Conservation (phyloP, 192 early-diverging fungal species). For the Coemansia sp. region DNA sequence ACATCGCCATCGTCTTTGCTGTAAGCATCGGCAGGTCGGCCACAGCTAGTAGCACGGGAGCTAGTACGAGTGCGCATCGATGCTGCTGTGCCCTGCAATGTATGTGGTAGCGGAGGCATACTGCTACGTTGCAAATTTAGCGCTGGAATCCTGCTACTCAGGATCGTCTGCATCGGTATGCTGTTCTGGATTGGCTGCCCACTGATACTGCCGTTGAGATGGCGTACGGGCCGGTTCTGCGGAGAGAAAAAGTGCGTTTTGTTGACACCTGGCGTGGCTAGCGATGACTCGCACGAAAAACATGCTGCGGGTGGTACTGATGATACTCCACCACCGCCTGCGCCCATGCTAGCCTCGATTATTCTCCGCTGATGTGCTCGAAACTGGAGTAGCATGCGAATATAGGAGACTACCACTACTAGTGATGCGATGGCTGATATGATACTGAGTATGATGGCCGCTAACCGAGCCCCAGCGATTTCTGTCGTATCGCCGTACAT, state of each 20-base stretch:
- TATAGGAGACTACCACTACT: constrained; percentile 39
- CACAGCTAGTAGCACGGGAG: constrained; percentile 28
- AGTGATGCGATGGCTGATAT: constrained; percentile 40
- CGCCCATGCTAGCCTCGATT: constrained; percentile 21
- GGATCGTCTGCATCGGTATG: not conserved
- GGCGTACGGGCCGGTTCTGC: not conserved
- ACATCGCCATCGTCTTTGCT: not conserved
- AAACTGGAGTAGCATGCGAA: constrained; percentile 28
- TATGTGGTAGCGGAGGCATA: constrained; percentile 27
- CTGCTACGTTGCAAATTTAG: constrained; percentile 17
- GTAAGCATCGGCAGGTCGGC: not conserved
- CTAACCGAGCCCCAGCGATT: constrained; percentile 29
- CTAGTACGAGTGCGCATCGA: constrained; percentile 1
- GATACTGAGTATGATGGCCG: constrained; percentile 40
- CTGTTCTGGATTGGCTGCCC: not conserved
- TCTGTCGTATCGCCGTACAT: constrained; percentile 2
- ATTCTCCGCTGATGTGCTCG: constrained; percentile 48
- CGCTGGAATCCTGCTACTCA: not conserved
- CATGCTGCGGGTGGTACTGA: constrained; percentile 14
- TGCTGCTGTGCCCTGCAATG: not conserved
- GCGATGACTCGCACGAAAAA: constrained; percentile 50
- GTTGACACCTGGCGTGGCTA: constrained; percentile 33
- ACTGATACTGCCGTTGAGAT: constrained; percentile 3
- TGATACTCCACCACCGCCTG: constrained; percentile 4
- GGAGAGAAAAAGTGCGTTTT: constrained; percentile 25